These are phyloP conservation scores for Phytophthora capsici DNA, from an alignment of 352 stramenopile species.

Conservation along the genomic window DNA sequence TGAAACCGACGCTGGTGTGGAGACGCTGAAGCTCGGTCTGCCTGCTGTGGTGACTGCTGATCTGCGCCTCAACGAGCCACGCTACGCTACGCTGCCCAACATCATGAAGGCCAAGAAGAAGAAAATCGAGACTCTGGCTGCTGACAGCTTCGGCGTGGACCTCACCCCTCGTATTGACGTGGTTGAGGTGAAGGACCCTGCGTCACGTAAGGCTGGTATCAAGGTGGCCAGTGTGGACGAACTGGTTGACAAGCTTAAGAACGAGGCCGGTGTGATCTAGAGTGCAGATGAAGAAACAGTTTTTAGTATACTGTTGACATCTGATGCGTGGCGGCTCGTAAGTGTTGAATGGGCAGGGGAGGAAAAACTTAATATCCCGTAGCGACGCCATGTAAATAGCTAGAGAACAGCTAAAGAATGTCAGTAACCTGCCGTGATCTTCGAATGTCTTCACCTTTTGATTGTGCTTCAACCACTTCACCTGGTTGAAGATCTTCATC, in stretches of 20 bases:
- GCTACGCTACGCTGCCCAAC: conserved; percentile 99
- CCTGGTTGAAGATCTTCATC: too few species aligned
- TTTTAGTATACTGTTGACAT: conserved; percentile 2
- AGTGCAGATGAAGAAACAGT: conserved; percentile 3
- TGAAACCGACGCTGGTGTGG: conserved; percentile 95
- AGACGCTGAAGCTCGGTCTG: conserved; percentile 88
- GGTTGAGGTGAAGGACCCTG: conserved; percentile 93
- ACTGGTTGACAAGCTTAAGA: conserved; percentile 97
- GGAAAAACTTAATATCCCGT: not conserved
- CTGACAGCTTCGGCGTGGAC: conserved; percentile 80
- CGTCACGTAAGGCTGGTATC: conserved; percentile 93
- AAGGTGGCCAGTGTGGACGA: conserved; percentile 95
- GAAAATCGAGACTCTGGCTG: conserved; percentile 83
- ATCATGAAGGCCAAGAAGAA: conserved; percentile 99
- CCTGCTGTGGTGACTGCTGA: conserved; percentile 98
- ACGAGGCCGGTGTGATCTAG: conserved; percentile 93
- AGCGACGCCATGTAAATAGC: conserved; percentile 8
- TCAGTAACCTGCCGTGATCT: conserved; percentile 27
- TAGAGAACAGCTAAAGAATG: conserved; percentile 14
- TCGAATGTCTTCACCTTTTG: not conserved
- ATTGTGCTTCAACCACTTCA: too few species aligned
- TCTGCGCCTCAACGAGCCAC: conserved; percentile 98
- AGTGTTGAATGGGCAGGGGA: not conserved
- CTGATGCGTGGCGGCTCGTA: not conserved
- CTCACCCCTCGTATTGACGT: conserved; percentile 75